Evolutionary conservation across 1,284 basidiomycete genomes (phyloP).

Genomic region (Apiotrichum laibachii): DNA sequence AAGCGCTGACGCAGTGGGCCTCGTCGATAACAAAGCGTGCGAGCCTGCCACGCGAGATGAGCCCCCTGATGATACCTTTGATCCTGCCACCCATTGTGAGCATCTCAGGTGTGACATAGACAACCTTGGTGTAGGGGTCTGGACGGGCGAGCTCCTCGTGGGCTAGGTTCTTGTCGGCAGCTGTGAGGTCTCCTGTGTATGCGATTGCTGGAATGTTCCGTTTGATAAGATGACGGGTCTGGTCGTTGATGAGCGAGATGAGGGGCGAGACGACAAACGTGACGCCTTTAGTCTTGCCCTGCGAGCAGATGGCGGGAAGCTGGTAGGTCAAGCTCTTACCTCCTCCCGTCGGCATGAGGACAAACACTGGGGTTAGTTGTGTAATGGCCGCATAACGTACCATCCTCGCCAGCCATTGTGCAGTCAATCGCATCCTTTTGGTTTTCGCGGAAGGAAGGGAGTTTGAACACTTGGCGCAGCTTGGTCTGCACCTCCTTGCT

Average conservation of each 20-base stretch:
- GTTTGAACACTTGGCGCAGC: constrained; percentile 65
- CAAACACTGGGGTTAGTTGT: constrained; percentile 61
- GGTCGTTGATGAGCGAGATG: constrained; percentile 86
- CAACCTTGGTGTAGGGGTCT: constrained; percentile 57
- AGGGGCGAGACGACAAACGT: constrained; percentile 90
- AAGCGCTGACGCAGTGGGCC: constrained; percentile 78
- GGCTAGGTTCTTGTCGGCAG: constrained; percentile 50
- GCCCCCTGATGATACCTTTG: constrained; percentile 58
- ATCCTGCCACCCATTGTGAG: constrained; percentile 65
- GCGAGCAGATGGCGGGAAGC: constrained; percentile 77
- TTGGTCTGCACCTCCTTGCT: constrained; percentile 62
- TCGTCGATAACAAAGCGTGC: constrained; percentile 95
- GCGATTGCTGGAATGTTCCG: constrained; percentile 70
- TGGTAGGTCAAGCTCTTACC: constrained; percentile 86
- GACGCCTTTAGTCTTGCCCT: constrained; percentile 71
- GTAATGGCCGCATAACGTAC: constrained; percentile 10
- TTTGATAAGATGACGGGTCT: constrained; percentile 68
- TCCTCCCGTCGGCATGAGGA: constrained; percentile 95
- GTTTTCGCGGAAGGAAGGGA: constrained; percentile 72
- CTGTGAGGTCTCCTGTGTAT: constrained; percentile 63
- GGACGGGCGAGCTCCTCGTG: constrained; percentile 54
- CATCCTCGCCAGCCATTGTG: constrained; percentile 72
- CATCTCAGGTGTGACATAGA: constrained; percentile 95
- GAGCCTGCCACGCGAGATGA: constrained; percentile 62
- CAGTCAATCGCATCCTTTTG: constrained; percentile 82